Conservation (phyloP, 2,329 filamentous ascomycete species). For the Alternaria arbusti region DNA sequence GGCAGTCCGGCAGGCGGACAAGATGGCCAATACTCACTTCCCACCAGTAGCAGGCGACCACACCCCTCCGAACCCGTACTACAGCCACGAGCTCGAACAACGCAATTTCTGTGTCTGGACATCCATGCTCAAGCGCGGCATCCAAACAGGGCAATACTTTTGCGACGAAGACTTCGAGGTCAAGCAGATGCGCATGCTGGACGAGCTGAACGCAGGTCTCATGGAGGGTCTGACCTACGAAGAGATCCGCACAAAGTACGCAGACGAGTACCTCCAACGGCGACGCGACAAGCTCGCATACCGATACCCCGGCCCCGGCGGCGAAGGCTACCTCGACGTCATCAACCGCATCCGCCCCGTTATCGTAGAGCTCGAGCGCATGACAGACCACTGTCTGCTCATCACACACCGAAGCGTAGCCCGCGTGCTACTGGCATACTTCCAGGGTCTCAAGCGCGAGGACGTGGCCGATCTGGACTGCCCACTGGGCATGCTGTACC, state of each 20-base stretch:
- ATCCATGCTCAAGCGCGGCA: slow-evolving; percentile 89
- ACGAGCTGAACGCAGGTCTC: slow-evolving; percentile 89
- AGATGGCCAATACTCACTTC: slow-evolving; percentile 77
- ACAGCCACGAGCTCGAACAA: slow-evolving; percentile 58
- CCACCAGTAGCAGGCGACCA: slow-evolving; percentile 90
- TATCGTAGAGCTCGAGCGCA: slow-evolving; percentile 95
- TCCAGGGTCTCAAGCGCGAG: slow-evolving; percentile 87
- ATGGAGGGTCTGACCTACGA: slow-evolving; percentile 97
- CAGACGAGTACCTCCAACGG: slow-evolving; percentile 81
- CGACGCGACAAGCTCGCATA: slow-evolving; percentile 90
- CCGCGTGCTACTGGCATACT: slow-evolving; percentile 92
- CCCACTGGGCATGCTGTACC: slow-evolving; percentile 90
- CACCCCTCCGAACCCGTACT: slow-evolving; percentile 93
- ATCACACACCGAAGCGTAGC: slow-evolving; percentile 92
- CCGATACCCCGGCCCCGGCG: slow-evolving; percentile 93
- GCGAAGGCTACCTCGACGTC: slow-evolving; percentile 95
- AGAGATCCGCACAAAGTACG: slow-evolving; percentile 80
- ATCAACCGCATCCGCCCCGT: slow-evolving; percentile 95
- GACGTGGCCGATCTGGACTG: slow-evolving; percentile 95
- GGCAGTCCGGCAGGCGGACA: slow-evolving; percentile 82
- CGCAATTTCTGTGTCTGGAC: slow-evolving; percentile 99
- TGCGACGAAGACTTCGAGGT: slow-evolving; percentile 93
- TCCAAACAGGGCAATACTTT: slow-evolving; percentile 88
- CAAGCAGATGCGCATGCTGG: slow-evolving; percentile 97
- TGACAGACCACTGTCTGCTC: slow-evolving; percentile 92